phyloP scores from a whole-genome alignment of 2,329 filamentous ascomycete species.

The Talaromyces atroroseus region DNA sequence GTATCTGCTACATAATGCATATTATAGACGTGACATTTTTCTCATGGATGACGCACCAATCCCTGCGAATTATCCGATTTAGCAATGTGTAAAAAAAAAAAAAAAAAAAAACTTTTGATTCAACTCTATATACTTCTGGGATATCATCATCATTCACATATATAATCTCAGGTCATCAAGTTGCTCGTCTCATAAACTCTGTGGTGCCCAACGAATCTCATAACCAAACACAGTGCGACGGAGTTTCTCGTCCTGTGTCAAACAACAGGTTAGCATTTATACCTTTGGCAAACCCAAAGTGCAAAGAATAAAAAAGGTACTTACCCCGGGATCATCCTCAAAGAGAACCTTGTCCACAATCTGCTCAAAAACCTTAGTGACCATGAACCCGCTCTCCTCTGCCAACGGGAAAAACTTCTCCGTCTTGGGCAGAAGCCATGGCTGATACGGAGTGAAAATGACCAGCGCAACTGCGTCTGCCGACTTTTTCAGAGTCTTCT shows the following conservation, averaged over 20 bases:
- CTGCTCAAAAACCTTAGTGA: slow-evolving; percentile 75
- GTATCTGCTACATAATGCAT: too few relatives aligned
- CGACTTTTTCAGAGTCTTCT: slow-evolving; percentile 56
- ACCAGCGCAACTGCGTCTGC: slow-evolving; percentile 64
- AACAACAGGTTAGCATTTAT: neutral
- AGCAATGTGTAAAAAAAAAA: too few relatives aligned
- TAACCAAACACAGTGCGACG: slow-evolving; percentile 80
- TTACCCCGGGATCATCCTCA: slow-evolving; percentile 72
- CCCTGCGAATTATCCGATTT: too few relatives aligned
- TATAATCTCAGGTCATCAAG: neutral
- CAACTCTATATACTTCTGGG: neutral
- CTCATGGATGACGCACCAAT: too few relatives aligned
- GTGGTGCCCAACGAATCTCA: slow-evolving; percentile 58
- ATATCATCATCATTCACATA: neutral
- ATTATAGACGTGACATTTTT: neutral
- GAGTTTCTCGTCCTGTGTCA: slow-evolving; percentile 62
- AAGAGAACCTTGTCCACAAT: slow-evolving; percentile 84
- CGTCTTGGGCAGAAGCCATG: slow-evolving; percentile 82
- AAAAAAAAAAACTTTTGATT: too few relatives aligned
- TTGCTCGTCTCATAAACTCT: slow-evolving; percentile 21
- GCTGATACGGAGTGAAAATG: slow-evolving; percentile 91
- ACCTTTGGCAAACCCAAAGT: too few relatives aligned
- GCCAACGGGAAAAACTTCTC: slow-evolving; percentile 79
- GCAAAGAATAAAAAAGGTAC: slow-evolving; percentile 19
- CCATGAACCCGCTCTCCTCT: slow-evolving; percentile 62